A percentile compares a stretch with the other conserved stretches of the same genome.
phyloP scores from a whole-genome alignment of 2,329 filamentous ascomycete species.

The Hypoxylon sp. region DNA sequence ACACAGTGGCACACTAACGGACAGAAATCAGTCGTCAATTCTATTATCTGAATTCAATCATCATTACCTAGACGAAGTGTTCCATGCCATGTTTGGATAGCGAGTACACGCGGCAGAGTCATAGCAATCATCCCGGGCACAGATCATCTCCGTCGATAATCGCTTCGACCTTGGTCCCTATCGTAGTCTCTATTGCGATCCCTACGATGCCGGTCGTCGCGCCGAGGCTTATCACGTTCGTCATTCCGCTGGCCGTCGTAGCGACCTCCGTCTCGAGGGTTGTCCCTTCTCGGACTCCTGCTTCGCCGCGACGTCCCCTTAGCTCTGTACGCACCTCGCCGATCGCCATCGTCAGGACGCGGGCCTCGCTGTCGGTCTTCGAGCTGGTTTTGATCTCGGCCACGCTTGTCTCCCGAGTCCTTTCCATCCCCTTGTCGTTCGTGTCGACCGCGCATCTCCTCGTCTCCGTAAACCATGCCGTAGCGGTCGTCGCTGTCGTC shows the following conservation, averaged over 20 bases:
- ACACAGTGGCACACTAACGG: background rate
- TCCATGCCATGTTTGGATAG: background rate
- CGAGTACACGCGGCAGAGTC: background rate
- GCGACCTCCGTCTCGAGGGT: slow-evolving; percentile 25
- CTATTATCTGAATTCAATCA: background rate
- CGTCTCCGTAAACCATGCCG: slow-evolving; percentile 81
- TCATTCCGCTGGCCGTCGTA: slow-evolving; percentile 33
- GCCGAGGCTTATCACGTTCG: slow-evolving; percentile 26
- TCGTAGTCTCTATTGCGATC: slow-evolving; percentile 37
- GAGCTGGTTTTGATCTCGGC: slow-evolving; percentile 23
- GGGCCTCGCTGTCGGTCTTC: slow-evolving; percentile 38
- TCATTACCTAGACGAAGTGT: background rate
- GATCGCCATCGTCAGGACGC: slow-evolving; percentile 5
- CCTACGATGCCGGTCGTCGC: slow-evolving; percentile 37
- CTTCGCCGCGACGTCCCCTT: slow-evolving; percentile 41
- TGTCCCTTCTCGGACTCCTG: slow-evolving; percentile 44
- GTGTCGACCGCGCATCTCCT: slow-evolving; percentile 66
- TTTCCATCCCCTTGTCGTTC: slow-evolving; percentile 50
- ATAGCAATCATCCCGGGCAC: background rate
- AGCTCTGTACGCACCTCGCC: slow-evolving; percentile 41
- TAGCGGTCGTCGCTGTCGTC: slow-evolving; percentile 61
- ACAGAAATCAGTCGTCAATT: background rate
- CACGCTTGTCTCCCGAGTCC: slow-evolving; percentile 41
- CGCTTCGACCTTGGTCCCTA: slow-evolving; percentile 27
- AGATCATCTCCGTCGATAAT: slow-evolving; percentile 38